Evolutionary conservation across 306 rosid species (phyloP).

Genomic region (Vigna hirtella): DNA sequence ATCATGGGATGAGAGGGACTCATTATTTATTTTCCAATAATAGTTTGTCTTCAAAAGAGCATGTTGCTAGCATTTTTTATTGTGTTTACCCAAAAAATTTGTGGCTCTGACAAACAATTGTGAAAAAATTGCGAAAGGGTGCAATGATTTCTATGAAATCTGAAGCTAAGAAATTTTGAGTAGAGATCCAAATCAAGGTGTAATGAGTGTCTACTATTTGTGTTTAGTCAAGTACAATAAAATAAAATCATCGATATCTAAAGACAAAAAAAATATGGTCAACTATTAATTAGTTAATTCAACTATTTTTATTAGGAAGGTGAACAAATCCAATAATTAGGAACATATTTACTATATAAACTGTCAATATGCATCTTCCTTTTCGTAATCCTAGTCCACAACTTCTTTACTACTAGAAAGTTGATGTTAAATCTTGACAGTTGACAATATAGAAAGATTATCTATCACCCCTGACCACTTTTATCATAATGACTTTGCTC

Average conservation of each 20-base stretch:
- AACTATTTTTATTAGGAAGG: constrained; percentile 11
- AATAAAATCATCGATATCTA: neutral
- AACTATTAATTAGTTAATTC: constrained; percentile 5
- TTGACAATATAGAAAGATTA: neutral
- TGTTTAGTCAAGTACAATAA: neutral
- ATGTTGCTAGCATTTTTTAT: neutral
- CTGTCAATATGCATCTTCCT: constrained; percentile 32
- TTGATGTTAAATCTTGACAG: constrained; percentile 1
- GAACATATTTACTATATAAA: constrained; percentile 8
- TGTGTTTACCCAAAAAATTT: constrained; percentile 9
- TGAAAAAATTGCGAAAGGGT: neutral
- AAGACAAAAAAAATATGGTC: constrained; percentile 9
- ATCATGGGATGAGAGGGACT: neutral
- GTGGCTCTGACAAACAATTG: constrained; percentile 7
- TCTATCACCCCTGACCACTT: constrained; percentile 10
- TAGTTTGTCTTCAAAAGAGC: neutral
- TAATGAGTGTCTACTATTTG: constrained; percentile 15
- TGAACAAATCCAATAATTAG: neutral
- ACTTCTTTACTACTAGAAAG: neutral
- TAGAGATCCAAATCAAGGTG: constrained; percentile 10
- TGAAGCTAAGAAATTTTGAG: constrained; percentile 21
- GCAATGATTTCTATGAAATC: neutral
- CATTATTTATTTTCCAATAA: neutral
- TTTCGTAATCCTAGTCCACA: constrained; percentile 1
- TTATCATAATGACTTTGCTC: neutral